These are phyloP conservation scores for Aureobasidium namibiae DNA, from an alignment of 2,329 filamentous ascomycete species.

Conservation along the genomic window DNA sequence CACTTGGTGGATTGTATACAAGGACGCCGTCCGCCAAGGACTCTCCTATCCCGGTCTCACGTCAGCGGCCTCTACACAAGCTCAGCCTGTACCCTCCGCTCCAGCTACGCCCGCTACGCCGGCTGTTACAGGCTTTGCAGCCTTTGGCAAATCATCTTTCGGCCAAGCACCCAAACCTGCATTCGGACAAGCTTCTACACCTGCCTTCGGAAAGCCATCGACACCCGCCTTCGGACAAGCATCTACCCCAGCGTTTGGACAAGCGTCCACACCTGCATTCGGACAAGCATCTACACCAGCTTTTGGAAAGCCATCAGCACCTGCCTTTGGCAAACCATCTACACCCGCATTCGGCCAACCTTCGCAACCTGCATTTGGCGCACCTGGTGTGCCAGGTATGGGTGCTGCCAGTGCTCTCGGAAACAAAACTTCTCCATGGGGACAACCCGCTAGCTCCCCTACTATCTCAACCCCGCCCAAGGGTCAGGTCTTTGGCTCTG, in stretches of 20 bases:
- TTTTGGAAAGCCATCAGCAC: not conserved
- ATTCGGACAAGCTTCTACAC: not conserved
- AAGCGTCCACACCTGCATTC: not conserved
- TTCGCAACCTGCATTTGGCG: conserved; percentile 4
- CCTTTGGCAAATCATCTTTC: conserved; percentile 22
- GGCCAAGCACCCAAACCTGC: conserved; percentile 7
- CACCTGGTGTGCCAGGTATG: conserved; percentile 16
- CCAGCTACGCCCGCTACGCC: not conserved
- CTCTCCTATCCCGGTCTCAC: conserved; percentile 65
- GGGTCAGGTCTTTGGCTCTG: conserved; percentile 19
- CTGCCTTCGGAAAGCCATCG: conserved; percentile 11
- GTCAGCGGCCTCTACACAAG: conserved; percentile 10
- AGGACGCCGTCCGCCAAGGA: conserved; percentile 70
- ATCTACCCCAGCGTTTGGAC: not conserved
- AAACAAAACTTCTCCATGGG: conserved; percentile 22
- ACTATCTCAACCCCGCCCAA: conserved; percentile 6
- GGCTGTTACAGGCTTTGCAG: conserved; percentile 14
- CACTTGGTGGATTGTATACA: conserved; percentile 88
- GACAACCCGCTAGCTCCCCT: conserved; percentile 15
- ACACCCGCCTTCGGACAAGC: conserved; percentile 13
- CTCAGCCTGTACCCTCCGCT: conserved; percentile 10
- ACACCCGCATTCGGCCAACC: conserved; percentile 13
- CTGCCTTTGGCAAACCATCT: conserved; percentile 7
- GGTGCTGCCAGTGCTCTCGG: conserved; percentile 22
- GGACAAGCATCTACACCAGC: not conserved